Percentiles rank a stretch among this genome's conserved stretches.
Conservation (phyloP, 176 grass and related monocot species). For the Hordeum vulgare region DNA sequence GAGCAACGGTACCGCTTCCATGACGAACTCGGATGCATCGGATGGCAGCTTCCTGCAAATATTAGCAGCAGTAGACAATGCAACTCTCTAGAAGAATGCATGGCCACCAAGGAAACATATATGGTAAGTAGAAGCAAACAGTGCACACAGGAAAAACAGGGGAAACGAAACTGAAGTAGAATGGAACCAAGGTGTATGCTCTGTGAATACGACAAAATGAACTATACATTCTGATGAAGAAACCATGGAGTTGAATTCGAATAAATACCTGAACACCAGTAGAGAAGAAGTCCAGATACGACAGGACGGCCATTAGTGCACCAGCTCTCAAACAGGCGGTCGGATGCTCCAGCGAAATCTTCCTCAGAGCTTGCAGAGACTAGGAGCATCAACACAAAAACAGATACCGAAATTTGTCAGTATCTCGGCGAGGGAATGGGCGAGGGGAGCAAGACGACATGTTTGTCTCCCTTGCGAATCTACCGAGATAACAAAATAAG, state of each 20-base stretch:
- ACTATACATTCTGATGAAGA: neutral
- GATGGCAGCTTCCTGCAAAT: conserved; percentile 92
- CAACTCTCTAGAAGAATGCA: conserved; percentile 55
- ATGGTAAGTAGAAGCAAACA: conserved; percentile 1
- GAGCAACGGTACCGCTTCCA: conserved; percentile 75
- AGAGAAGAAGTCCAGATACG: conserved; percentile 84
- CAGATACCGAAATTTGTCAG: neutral
- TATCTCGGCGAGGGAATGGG: neutral
- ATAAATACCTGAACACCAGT: conserved; percentile 69
- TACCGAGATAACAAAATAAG: neutral
- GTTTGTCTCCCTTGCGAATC: neutral
- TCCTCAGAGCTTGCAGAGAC: conserved; percentile 92
- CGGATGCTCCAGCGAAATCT: conserved; percentile 85
- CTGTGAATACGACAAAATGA: neutral
- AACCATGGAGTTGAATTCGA: neutral
- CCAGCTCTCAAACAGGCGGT: conserved; percentile 77
- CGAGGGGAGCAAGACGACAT: neutral
- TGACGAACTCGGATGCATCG: conserved; percentile 87
- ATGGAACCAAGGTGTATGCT: neutral
- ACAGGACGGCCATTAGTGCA: conserved; percentile 74
- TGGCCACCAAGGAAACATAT: conserved; percentile 2
- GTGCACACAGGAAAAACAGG: neutral
- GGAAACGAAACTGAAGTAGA: neutral
- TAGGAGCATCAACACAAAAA: conserved; percentile 9
- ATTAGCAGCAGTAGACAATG: conserved; percentile 83